Conservation (phyloP, 2,329 filamentous ascomycete genomes). For the Drechmeria coniospora region DNA sequence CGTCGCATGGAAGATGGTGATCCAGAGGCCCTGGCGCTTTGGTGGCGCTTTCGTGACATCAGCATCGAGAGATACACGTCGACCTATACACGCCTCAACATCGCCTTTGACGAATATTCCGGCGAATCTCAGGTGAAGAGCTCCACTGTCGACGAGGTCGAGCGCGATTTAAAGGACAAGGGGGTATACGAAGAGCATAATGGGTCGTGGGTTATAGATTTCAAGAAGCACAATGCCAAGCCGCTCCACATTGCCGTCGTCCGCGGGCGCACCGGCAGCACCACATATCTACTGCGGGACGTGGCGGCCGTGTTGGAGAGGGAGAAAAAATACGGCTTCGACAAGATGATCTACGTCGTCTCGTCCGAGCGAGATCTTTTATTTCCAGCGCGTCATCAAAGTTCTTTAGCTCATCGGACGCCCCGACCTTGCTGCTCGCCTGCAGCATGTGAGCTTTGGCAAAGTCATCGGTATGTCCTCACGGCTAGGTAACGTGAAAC, state of each 20-base stretch:
- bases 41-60: slow-evolving; percentile 41
- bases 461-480: slow-evolving; percentile 29
- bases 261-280: slow-evolving; percentile 46
- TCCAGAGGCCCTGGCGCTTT: slow-evolving; percentile 36
- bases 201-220: slow-evolving; percentile 52
- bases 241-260: slow-evolving; percentile 52
- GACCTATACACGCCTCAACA: slow-evolving; percentile 44
- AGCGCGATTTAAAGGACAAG: slow-evolving; percentile 39
- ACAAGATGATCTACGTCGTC: slow-evolving; percentile 26
- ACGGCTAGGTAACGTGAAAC: slow-evolving; percentile 32
- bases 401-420: slow-evolving; percentile 16
- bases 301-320: slow-evolving; percentile 43
- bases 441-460: slow-evolving; percentile 29
- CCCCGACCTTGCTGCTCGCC: slow-evolving; percentile 11
- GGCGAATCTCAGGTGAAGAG: slow-evolving; percentile 44
- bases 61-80: slow-evolving; percentile 42
- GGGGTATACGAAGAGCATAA: slow-evolving; percentile 46
- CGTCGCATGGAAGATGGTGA: slow-evolving; percentile 46
- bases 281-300: slow-evolving; percentile 54
- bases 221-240: slow-evolving; percentile 50
- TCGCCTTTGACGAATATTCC: slow-evolving; percentile 49
- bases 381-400: slow-evolving; percentile 18
- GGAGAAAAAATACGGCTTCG: slow-evolving; percentile 26
- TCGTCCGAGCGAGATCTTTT: slow-evolving; percentile 17
- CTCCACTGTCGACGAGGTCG: slow-evolving; percentile 41